phyloP scores from a whole-genome alignment of 148 eudicot species.

The Amaranthus cruentus region DNA sequence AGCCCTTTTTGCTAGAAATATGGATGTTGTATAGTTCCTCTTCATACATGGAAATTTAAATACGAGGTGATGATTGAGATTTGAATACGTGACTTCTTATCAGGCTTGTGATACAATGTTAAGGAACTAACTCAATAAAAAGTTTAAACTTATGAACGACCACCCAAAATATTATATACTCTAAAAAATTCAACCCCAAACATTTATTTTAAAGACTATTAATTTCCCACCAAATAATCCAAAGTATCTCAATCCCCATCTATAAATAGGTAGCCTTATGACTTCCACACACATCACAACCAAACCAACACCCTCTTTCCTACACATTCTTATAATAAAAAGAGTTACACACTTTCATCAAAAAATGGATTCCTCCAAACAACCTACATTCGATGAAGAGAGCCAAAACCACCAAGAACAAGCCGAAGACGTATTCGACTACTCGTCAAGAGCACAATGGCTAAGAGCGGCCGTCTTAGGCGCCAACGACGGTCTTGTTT shows the following conservation, averaged over 20 bases:
- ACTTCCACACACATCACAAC: background rate
- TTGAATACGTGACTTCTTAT: too few species aligned
- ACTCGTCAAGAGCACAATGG: slow-evolving; percentile 42
- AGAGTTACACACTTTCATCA: background rate
- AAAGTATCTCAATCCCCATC: background rate
- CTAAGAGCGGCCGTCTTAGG: slow-evolving; percentile 42
- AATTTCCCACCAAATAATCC: background rate
- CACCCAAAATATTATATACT: too few species aligned
- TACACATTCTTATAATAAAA: background rate
- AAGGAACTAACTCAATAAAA: too few species aligned
- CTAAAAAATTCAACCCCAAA: background rate
- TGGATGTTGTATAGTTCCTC: too few species aligned
- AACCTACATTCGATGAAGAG: slow-evolving; percentile 8
- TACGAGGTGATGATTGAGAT: too few species aligned
- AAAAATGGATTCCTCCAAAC: slow-evolving; percentile 7
- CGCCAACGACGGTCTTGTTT: slow-evolving; percentile 42
- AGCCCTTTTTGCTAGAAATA: too few species aligned
- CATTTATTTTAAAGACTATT: background rate
- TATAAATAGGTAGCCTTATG: background rate
- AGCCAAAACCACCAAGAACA: slow-evolving; percentile 9
- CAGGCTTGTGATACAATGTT: too few species aligned
- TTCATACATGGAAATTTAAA: too few species aligned
- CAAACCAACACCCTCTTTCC: background rate
- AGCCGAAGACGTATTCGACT: slow-evolving; percentile 25
- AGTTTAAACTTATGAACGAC: too few species aligned